phyloP scores from a whole-genome alignment of 2,329 filamentous ascomycete species.

The Epichloe sp. region DNA sequence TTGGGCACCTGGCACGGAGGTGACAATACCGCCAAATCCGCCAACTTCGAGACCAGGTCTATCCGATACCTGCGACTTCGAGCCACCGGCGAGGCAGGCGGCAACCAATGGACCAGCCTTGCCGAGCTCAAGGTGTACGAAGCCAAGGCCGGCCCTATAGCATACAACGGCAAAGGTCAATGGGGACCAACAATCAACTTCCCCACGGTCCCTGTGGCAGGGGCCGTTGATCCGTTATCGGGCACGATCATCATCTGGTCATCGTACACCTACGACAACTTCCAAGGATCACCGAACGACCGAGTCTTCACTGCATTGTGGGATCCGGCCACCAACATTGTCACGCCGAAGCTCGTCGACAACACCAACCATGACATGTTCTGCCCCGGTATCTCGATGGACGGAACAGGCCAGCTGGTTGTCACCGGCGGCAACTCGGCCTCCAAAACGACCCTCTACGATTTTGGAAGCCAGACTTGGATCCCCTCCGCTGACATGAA shows the following conservation, averaged over 20 bases:
- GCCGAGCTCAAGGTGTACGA: slow-evolving; percentile 20
- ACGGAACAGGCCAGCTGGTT: slow-evolving; percentile 33
- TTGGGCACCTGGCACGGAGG: slow-evolving; percentile 16
- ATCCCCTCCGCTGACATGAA: slow-evolving; percentile 26
- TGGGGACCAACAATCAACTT: slow-evolving; percentile 24
- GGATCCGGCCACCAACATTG: slow-evolving; percentile 8
- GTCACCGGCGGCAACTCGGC: slow-evolving; percentile 41
- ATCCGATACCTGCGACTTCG: slow-evolving; percentile 17
- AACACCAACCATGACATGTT: slow-evolving; percentile 42
- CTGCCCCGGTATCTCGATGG: slow-evolving; percentile 33
- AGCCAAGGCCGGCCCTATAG: slow-evolving; percentile 11
- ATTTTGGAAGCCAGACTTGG: slow-evolving; percentile 26
- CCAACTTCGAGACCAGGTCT: slow-evolving; percentile 18
- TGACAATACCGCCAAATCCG: slow-evolving; percentile 17
- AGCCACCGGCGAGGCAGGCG: slow-evolving; percentile 17
- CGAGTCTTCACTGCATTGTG: slow-evolving; percentile 8
- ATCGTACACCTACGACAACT: slow-evolving; percentile 8
- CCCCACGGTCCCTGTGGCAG: slow-evolving; percentile 20
- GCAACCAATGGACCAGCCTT: slow-evolving; percentile 18
- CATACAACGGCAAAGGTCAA: slow-evolving; percentile 13
- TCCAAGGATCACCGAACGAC: slow-evolving; percentile 4
- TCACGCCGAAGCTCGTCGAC: slow-evolving; percentile 17
- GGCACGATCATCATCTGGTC: slow-evolving; percentile 5
- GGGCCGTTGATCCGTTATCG: slow-evolving; percentile 1
- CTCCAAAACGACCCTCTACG: slow-evolving; percentile 34